Base-by-base conservation (phyloP, 2,329 filamentous ascomycete species). In the Claviceps capensis region DNA sequence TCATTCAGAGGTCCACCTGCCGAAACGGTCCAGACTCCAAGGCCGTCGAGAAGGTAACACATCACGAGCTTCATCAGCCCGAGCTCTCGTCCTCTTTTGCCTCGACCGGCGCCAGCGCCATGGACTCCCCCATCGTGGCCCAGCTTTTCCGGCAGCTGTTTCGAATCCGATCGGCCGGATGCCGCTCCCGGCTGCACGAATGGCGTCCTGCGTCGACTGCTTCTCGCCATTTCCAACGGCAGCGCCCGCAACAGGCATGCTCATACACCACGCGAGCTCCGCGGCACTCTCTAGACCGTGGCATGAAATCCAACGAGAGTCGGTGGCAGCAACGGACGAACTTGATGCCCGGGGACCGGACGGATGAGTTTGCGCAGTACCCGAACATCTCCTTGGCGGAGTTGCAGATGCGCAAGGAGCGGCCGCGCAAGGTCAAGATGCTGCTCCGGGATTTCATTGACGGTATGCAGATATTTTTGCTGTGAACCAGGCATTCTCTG, bases 371-470 rank as follows among this genome's bases (percentile, higher is more conserved):
- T 66, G 77, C 81, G 55, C 76, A 79, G 61, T 95, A 88, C 63
- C 90, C 93, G 0, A 81, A 85, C 64, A 85, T 98, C 48, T 95
- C 89, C 8, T 80, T 88, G n/a, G 77, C 85, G 57, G 83, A 88
- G 55, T 72, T 98, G 58, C 82, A 84, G 59, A 73, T 69, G 58
- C 77, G 86, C 51, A 82, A 73, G 50, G 84, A 95, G 64, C 76
- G 93, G 62, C 93, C 93, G 45, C 80, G 79, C 63, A 79, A 86
- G 66, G 90, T 95, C 59, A 96, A 95, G 78, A 98, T 98, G 93
- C 72, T 96, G 63, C 86, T 94, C 65, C 80, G 94, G 58, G 94
- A 98, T 74, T 98, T 98, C 64, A 93, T 98, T 64, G 93, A 98
- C 67, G 90, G 86, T 89, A 61, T 26, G 42, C 37, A 30, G 41